These are phyloP conservation scores for Aspergillus affinis DNA, from an alignment of 495 filamentous ascomycete species.

Conservation along the genomic window DNA sequence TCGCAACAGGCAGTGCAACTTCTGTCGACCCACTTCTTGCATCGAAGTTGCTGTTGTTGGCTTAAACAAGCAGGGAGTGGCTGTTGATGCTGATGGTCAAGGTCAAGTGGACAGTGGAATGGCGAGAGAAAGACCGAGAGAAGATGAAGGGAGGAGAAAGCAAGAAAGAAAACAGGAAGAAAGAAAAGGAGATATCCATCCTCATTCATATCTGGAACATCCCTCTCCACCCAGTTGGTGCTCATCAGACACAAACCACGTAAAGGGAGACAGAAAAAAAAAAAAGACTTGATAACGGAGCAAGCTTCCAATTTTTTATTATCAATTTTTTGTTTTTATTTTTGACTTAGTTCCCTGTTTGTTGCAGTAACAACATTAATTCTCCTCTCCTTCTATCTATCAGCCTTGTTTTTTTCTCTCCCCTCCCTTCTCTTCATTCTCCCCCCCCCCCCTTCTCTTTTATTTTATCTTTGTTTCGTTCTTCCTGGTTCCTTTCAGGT, in stretches of 20 bases:
- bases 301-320: not conserved
- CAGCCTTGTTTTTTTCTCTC: conserved; percentile 10
- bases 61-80: too few relatives aligned
- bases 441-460: conserved; percentile 3
- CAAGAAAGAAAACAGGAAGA: not conserved
- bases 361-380: not conserved
- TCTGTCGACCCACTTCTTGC: not conserved
- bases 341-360: not conserved
- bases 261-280: not conserved
- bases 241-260: not conserved
- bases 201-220: not conserved
- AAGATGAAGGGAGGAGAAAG: not conserved
- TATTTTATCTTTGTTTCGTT: conserved; percentile 1
- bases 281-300: not conserved
- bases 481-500: too few relatives aligned
- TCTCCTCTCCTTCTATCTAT: conserved; percentile 1
- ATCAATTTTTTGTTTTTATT: not conserved
- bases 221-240: too few relatives aligned
- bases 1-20: conserved; percentile 15
- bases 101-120: not conserved
- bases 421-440: conserved; percentile 7
- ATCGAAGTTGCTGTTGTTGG: not conserved
- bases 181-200: not conserved
- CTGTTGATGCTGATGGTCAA: not conserved
- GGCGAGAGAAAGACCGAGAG: not conserved